Evolutionary conservation across 179 eudicot genomes (phyloP), one percentile per base, ranked within the genome.

Genomic region (Amaranthus tricolor): DNA sequence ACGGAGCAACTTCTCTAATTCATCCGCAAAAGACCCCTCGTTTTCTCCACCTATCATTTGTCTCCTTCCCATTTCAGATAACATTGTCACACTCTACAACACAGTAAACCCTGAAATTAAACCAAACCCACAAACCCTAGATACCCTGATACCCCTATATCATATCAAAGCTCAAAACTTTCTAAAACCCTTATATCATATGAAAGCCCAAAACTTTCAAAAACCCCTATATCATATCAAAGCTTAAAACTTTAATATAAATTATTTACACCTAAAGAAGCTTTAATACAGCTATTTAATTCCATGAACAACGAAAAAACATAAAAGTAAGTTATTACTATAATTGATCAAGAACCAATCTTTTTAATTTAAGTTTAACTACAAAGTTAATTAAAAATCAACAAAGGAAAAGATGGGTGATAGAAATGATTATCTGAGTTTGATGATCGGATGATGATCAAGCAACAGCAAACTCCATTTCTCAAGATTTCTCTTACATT

Each of bases 11-110:
- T 81, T 84, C 83, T 88, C 97, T 53, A 89, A 83, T 12, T 88
- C 97, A 64, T 89, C 97, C 49, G 89, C 92, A 74, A 73, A 86
- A 51, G 92, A 85, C 47, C 88, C 90, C 7, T 92, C 96, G 54
- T 74, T 82, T 24, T 20, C 77, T 72, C 90, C 88, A 45, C 89
- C 85, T 21, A 87, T 68, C 82, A 86, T 66, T 10, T 84, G 89
- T 78, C 86, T 84, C 84, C 90, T 86, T 48, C 92, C 88, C 78
- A 88, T 65, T 68, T 88, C 92, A 77, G 93, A 86, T 44, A 86
- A 65, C 93, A 90, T 90, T 61, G 68, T 80, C 73, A 62, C 53
- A 14, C 76, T 11, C 49, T 8, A 24, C 24, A 48, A 10, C 15
- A 53, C 21, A 69, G 31, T 43, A 53, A 24, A 53, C 3, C 14